Evolutionary conservation across 2,329 filamentous ascomycete species (phyloP), one percentile per base, ranked within the genome.

Genomic region (Fusarium lyarnte): DNA sequence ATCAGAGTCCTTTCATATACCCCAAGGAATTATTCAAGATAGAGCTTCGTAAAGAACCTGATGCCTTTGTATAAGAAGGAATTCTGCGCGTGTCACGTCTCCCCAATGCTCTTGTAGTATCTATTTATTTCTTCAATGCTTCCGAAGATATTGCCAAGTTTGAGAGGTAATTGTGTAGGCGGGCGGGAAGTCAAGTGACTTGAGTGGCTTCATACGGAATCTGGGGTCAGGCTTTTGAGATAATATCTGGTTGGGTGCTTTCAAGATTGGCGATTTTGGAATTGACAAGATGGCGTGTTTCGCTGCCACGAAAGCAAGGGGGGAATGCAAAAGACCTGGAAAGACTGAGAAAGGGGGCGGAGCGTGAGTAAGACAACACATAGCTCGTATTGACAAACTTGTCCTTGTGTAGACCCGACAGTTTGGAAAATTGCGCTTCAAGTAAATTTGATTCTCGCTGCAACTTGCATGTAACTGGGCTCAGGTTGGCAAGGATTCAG

Each of bases 401-500:
- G 59, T 54, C 47, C 69, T 70, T 65, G 70, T 77, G 70, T 74
- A 74, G 74, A 78, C 77, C 79, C 79, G 79, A 80, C 78, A 79
- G 77, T 77, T 60, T 80, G 79, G 79, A 80, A 80, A 80, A 80
- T 80, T 79, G 78, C 77, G 75, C 77, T 76, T 73, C 74, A 70
- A 66, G 75, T 76, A 73, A 76, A 76, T 76, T 78, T 78, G 75
- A 74, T 77, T 74, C 58, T 66, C 46, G 58, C 66, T 72, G 75
- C 73, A 70, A 74, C 59, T 75, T 63, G 67, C 69, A 78, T 76
- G 76, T 69, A 70, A 63, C 59, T 66, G 59, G 70, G 63, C 60
- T 64, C 55, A 62, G 54, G 73, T 57, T 38, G 27, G 53, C 75
- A 67, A 69, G 74, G 74, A 31, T 74, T 59, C 53, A 58, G 54